Conservation (phyloP, 129 eudicot genomes). For the Smallanthus sonchifolius region DNA sequence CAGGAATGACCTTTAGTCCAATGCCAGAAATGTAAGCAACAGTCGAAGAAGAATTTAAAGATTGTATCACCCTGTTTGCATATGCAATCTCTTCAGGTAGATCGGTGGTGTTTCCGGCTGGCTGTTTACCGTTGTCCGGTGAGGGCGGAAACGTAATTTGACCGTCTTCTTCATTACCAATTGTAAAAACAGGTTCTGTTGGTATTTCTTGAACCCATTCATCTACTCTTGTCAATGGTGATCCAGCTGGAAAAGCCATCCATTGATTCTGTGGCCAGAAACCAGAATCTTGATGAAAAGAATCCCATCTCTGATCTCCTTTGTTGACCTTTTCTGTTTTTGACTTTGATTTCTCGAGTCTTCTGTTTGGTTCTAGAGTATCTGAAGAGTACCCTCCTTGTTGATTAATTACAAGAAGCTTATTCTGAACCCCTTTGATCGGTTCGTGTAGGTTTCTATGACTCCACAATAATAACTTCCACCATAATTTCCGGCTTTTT, state of each 20-base stretch:
- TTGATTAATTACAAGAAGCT: constrained; percentile 32
- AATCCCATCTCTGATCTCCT: constrained; percentile 42
- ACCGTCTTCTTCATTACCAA: constrained; percentile 27
- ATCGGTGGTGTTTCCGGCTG: constrained; percentile 16
- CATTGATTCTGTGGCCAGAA: constrained; percentile 83
- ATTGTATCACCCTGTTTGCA: constrained; percentile 67
- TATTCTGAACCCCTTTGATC: constrained; percentile 17
- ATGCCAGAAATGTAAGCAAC: constrained; percentile 72
- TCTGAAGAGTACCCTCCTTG: constrained; percentile 82
- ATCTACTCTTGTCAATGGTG: constrained; percentile 48
- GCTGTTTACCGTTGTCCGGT: constrained; percentile 36
- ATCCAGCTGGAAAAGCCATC: constrained; percentile 63
- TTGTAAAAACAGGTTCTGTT: constrained; percentile 16
- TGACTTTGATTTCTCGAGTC: constrained; percentile 34
- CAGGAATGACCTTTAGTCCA: constrained; percentile 65
- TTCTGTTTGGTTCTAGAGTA: constrained; percentile 57
- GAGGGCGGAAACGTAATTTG: constrained; percentile 43
- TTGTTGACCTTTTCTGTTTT: constrained; percentile 12
- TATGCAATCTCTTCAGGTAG: constrained; percentile 58
- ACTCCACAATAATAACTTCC: constrained; percentile 89
- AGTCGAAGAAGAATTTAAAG: constrained; percentile 65
- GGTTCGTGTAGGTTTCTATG: constrained; percentile 62
- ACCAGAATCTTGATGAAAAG: constrained; percentile 39
- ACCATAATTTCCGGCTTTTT: constrained; percentile 73
- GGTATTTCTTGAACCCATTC: constrained; percentile 75